Evolutionary conservation across 177 flowering plant species (phyloP), one percentile per base, ranked within the genome.

Genomic region (Tripterygium wilfordii): DNA sequence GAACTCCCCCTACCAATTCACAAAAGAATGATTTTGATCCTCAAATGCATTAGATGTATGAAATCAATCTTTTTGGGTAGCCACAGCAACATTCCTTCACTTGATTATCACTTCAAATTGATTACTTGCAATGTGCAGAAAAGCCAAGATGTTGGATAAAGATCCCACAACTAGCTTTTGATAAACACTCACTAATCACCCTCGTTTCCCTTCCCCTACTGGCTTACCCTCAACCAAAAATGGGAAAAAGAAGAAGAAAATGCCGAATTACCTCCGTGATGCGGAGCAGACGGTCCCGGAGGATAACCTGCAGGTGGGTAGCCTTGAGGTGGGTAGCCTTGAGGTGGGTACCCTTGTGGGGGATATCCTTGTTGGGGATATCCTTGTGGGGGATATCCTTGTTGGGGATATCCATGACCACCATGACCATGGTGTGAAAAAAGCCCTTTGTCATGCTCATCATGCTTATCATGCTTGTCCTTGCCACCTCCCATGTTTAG

Each of bases 221-320:
- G n/a, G n/a, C n/a, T n/a, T n/a, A n/a, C n/a, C n/a, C n/a, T n/a
- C n/a, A n/a, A n/a, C n/a, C n/a, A n/a, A n/a, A n/a, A n/a, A n/a
- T n/a, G 33, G 33, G 33, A 30, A 30, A 12, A 30, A 30, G 33
- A 30, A 30, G 33, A 30, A 30, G 33, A 30, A 30, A 12, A 30
- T 6, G 33, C 7, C 33, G 33, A 30, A 7, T 12, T 64, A 80
- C 86, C 86, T 61, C 70, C 57, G 23, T 75, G 72, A 24, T 67
- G 80, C 2, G 73, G 63, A 62, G 67, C 71, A 48, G 81, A 70
- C 32, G 78, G 36, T 13, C 78, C 82, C 14, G 83, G 80, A 62
- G 45, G 48, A 23, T 68, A 71, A 25, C 56, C 64, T 9, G 22
- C 30, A 15, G 66, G 71, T 9, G 72, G 69, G 25, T 71, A 63